Percentiles rank a stretch among this genome's conserved stretches.
These are phyloP conservation scores for Podila verticillata DNA, from an alignment of 192 early-diverging fungal species.

Conservation along the genomic window DNA sequence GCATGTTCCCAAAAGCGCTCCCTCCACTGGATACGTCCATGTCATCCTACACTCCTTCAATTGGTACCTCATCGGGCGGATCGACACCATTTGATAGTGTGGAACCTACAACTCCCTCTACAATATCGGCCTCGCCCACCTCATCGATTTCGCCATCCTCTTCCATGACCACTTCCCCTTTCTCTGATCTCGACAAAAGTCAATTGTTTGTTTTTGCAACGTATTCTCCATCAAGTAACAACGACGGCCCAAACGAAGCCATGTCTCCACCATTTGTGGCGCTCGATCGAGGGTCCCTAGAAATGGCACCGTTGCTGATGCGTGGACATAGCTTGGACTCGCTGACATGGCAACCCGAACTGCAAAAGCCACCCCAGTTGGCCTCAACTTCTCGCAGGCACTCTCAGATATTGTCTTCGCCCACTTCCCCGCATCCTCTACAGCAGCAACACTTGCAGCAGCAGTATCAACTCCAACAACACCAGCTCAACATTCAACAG, in stretches of 20 bases:
- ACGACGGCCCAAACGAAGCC: background rate
- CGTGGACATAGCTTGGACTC: slow-evolving; percentile 31
- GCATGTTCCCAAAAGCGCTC: background rate
- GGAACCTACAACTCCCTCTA: background rate
- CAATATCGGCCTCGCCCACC: background rate
- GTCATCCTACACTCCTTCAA: background rate
- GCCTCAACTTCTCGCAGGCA: background rate
- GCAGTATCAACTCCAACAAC: background rate
- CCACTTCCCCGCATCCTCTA: background rate
- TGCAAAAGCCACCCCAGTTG: background rate
- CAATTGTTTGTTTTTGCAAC: background rate
- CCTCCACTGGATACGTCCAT: background rate
- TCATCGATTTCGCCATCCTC: slow-evolving; percentile 16
- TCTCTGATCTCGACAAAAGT: background rate
- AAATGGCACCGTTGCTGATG: slow-evolving; percentile 5
- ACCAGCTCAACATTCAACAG: background rate
- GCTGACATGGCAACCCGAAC: slow-evolving; percentile 1
- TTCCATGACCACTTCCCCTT: slow-evolving; percentile 16
- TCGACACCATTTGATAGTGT: background rate
- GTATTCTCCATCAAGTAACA: background rate
- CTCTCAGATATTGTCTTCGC: slow-evolving; percentile 1
- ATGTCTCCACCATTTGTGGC: background rate
- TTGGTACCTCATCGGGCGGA: background rate
- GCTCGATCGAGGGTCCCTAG: background rate
- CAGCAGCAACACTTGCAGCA: background rate